A percentile compares a stretch with the other conserved stretches of the same genome.
These are phyloP conservation scores for Irpex sp. DNA, from an alignment of 1,284 basidiomycete genomes.

Conservation along the genomic window DNA sequence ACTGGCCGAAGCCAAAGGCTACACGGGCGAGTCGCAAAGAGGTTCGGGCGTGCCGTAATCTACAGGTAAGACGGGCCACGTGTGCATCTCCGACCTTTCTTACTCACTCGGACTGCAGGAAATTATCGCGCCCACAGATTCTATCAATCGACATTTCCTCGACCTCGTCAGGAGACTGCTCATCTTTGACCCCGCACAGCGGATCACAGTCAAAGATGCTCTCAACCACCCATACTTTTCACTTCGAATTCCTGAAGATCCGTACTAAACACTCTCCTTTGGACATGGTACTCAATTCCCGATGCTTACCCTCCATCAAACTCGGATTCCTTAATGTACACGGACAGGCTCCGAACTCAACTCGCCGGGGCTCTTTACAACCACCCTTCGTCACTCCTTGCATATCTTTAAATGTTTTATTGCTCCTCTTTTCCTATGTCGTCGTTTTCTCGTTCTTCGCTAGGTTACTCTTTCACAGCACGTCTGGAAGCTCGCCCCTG, in stretches of 20 bases:
- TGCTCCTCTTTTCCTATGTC: constrained; percentile 20
- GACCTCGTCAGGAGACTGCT: constrained; percentile 87
- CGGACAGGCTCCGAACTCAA: constrained; percentile 21
- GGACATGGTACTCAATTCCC: constrained; percentile 1
- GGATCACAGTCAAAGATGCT: constrained; percentile 85
- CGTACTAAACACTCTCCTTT: constrained; percentile 20
- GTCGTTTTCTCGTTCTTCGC: constrained; percentile 23
- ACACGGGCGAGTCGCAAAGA: constrained; percentile 92
- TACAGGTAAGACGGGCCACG: constrained; percentile 49
- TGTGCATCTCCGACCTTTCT: not conserved
- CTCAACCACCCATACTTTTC: constrained; percentile 85
- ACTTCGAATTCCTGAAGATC: constrained; percentile 47
- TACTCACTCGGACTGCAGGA: constrained; percentile 46
- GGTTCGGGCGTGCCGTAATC: constrained; percentile 80
- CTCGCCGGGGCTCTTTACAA: not conserved
- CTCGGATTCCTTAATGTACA: constrained; percentile 6
- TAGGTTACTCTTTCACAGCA: constrained; percentile 15
- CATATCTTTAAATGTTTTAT: constrained; percentile 29
- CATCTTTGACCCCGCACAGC: constrained; percentile 86
- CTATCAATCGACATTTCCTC: constrained; percentile 77
- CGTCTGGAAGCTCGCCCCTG: constrained; percentile 21
- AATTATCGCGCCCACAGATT: constrained; percentile 75
- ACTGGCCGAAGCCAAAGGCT: constrained; percentile 89
- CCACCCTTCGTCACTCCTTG: constrained; percentile 18
- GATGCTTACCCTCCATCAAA: not conserved